Evolutionary conservation across 768 basidiomycete species (phyloP).

Genomic region (Leccinum subgranulosum): DNA sequence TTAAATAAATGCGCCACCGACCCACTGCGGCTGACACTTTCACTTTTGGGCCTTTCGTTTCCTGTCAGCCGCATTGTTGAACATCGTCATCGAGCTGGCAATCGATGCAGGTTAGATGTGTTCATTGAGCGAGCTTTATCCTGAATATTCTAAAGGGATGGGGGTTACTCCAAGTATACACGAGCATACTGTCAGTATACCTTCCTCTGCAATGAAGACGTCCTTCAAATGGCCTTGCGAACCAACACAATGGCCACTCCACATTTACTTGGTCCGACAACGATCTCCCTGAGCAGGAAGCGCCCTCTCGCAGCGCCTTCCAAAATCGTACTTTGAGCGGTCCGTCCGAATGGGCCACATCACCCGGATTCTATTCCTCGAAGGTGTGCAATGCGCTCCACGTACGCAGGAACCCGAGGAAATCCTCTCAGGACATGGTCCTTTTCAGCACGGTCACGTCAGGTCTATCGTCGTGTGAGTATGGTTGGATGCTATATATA

Average conservation of each 20-base stretch:
- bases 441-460: constrained; percentile 49
- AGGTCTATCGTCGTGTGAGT: neutral
- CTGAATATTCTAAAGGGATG: neutral
- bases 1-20: constrained; percentile 5
- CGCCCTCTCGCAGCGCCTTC: constrained; percentile 47
- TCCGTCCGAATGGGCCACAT: constrained; percentile 46
- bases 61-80: constrained; percentile 6
- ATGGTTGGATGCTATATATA: neutral
- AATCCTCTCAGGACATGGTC: constrained; percentile 59
- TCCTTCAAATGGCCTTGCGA: constrained; percentile 6
- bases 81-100: neutral
- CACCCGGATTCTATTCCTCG: constrained; percentile 59
- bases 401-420: constrained; percentile 68
- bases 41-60: neutral
- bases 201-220: neutral
- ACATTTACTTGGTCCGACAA: constrained; percentile 32
- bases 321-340: constrained; percentile 66
- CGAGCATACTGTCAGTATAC: neutral
- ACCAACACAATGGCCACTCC: constrained; percentile 34
- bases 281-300: constrained; percentile 19
- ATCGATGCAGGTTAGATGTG: neutral
- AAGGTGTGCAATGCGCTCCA: constrained; percentile 70
- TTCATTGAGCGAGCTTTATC: neutral
- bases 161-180: neutral
- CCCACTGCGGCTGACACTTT: constrained; percentile 8